Evolutionary conservation across 2,329 filamentous ascomycete genomes (phyloP), one percentile per base, ranked within the genome.

Genomic region (Penicillium thymicola): DNA sequence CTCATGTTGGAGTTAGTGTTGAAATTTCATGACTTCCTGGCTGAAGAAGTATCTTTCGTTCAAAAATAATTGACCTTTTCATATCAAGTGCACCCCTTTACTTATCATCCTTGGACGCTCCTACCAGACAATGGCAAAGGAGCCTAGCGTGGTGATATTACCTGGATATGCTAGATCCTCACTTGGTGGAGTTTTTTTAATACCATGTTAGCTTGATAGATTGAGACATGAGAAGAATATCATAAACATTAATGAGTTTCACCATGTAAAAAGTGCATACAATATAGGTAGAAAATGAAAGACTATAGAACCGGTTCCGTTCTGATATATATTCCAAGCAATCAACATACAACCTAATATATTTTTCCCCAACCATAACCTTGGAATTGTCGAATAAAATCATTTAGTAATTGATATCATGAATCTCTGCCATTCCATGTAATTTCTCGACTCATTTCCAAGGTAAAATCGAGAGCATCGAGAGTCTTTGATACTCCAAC

Each of bases 241-340:
- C 3, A 9, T 10, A 6, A 5, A 25, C 5, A 25, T 14, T 41
- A 3, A 11, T 41, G 2, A 2, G 1, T 38, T 38, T 18, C 0
- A 11, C 18, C 4, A 13, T 13, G 11, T 13, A 32, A 32, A 32
- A 32, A 32, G 30, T 14, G 5, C 30, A 32, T 32, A 13, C 11
- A 32, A 3, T 13, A 2, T 3, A 6, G 1, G 10, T 16, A 2
- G 0, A 14, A 30, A 10, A 34, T 23, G 5, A 4, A 13, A 0
- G 2, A 11, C 4, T 23, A 4, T 23, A 16, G 2, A 4, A 44
- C 1, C 27, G n/a, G 3, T 10, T 21, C 43, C 4, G 13, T 16
- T 0, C 4, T 3, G 13, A 5, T 25, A 25, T 46, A 28, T 30
- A 25, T 46, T 13, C 14, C 13, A 46, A 2, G 13, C 18, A 34